Evolutionary conservation across 2,329 filamentous ascomycete genomes (phyloP).

Genomic region (Penicillium italicum): DNA sequence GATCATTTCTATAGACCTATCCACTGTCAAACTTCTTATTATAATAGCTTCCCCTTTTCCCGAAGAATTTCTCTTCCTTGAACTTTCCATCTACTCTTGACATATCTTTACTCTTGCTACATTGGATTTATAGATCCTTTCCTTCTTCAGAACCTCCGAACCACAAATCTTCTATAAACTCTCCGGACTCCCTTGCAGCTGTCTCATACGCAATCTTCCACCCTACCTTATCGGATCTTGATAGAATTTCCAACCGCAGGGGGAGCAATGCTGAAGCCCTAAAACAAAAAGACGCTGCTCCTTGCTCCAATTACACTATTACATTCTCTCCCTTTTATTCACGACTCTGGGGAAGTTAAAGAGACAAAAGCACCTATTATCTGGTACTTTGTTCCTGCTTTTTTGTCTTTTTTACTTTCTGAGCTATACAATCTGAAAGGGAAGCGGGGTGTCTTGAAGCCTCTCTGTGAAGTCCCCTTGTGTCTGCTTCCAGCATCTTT

Average conservation of each 20-base stretch:
- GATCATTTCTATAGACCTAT: conserved; percentile 35
- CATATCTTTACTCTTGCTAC: conserved; percentile 2
- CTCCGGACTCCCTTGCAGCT: conserved; percentile 21
- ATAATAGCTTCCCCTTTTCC: conserved; percentile 30
- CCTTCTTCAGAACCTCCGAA: conserved; percentile 12
- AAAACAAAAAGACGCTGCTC: conserved; percentile 20
- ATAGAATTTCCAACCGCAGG: conserved; percentile 22
- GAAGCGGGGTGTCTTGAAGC: conserved; percentile 11
- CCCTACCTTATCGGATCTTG: conserved; percentile 19
- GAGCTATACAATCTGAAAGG: conserved; percentile 13
- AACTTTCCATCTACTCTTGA: conserved; percentile 13
- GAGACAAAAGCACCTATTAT: conserved; percentile 27
- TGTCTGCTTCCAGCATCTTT: background rate
- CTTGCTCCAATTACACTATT: conserved; percentile 25
- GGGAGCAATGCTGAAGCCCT: conserved; percentile 29
- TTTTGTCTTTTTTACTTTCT: background rate
- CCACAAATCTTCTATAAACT: background rate
- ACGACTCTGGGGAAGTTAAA: conserved; percentile 26
- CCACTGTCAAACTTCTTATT: conserved; percentile 28
- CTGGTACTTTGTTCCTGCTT: conserved; percentile 23
- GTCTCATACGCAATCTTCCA: conserved; percentile 19
- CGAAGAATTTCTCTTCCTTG: conserved; percentile 7
- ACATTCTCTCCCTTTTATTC: conserved; percentile 32
- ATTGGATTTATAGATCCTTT: conserved; percentile 24
- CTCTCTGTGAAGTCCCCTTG: background rate